Evolutionary conservation across 2,329 filamentous ascomycete genomes (phyloP), one percentile per base, ranked within the genome.

Genomic region (Talaromyces sp.): DNA sequence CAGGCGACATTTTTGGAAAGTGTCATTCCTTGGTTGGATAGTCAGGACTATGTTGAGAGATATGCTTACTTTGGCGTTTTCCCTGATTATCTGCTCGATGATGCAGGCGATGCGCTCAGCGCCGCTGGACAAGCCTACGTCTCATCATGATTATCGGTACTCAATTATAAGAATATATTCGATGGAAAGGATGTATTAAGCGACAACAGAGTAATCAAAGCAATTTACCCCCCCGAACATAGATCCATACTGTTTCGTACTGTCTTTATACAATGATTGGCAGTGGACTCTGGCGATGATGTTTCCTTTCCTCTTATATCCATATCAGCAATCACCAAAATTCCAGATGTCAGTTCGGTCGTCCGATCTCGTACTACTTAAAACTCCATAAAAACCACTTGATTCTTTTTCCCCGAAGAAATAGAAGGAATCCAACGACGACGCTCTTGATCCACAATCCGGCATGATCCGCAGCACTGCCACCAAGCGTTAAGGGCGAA

Each of bases 51-150:
- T 38, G 68, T 69, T 6, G 67, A 69, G 51, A 36, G 68, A 36
- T 69, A 69, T 63, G 68, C 68, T 34, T 67, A 68, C 58, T 69
- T 69, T 63, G 64, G 67, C 3, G 65, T 56, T 1, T 68, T 68
- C 34, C 67, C 67, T 8, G 54, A 58, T 25, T 68, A 61, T 51
- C 45, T 68, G 25, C 45, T 68, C 25, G 64, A 68, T 54, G 61
- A 27, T 15, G 69, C 59, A 13, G 71, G 71, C 2, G 43, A 51
- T 36, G 45, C 40, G 2, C 45, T 61, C 15, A 53, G 49, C 27
- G 49, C 27, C 3, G 15, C 49, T 29, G 49, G 49, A 53, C 1
- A 53, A 17, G 49, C 49, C 7, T 53, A 31, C 27, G 2, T 53
- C 13, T 53, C 49, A 31, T 29, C 49, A 31, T 53, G n/a, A 53